Base-by-base conservation (phyloP, 192 early-diverging fungal species). In the Backusella macrospora region DNA sequence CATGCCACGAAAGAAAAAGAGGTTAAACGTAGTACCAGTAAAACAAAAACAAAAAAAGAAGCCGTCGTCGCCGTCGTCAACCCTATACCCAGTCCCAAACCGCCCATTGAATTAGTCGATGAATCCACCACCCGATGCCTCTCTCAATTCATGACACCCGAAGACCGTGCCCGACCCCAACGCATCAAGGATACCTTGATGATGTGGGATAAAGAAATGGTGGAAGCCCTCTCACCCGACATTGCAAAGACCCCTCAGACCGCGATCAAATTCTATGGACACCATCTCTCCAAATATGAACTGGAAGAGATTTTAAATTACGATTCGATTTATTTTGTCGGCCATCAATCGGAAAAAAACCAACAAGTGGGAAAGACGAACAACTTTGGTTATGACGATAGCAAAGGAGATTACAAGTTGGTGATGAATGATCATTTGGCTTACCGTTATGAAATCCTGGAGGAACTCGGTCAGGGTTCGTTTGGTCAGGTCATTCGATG, bases 401-500 rank as follows among this genome's bases (percentile, higher is more conserved):
- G 95, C 46, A 89, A 94, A 1, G 97, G 97, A n/a, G 97, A 99
- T 76, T 96, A 96, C 62, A 87, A 92, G 43, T 87, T 98, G 21
- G 88, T 92, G 46, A 83, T 87, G 73, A 90, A 94, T 73, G 97
- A 99, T 82, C 97, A 99, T 79, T 79, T 75, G 29, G 89, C 80
- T 71, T 99, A 95, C 81, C 89, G 97, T 7, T 99, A 97, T 80
- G 97, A 99, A 82, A 85, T 99, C 39, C 49, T 96, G 47, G 93
- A 92, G 18, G 81, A 93, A 47, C 82, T 99, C 16, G 97, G 97
- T 67, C 97, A 99, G 76, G 84, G 73, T 4, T 73, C 93, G 12
- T 99, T 99, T 79, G 97, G 97, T 6, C 95, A 98, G 76, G 96
- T 98, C 4, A 83, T 96, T 72, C 93, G 93, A 65, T 95, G 94